Evolutionary conservation across 2,329 filamentous ascomycete species (phyloP).

Genomic region (Verticillium klebahnii): DNA sequence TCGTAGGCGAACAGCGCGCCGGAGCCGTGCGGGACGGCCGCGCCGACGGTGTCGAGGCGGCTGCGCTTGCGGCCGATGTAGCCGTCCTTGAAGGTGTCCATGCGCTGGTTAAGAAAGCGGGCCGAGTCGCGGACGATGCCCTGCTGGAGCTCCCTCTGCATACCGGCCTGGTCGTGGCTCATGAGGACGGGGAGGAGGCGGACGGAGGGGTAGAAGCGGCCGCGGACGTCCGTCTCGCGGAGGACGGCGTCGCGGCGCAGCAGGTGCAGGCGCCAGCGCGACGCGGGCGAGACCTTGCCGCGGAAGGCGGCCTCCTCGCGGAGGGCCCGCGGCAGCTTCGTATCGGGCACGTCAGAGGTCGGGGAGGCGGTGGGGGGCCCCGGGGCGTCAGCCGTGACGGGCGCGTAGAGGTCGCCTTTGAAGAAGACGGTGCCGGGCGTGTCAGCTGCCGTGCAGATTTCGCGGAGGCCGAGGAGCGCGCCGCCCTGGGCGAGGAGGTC

Average conservation of each 20-base stretch:
- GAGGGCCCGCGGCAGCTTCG: constrained; percentile 33
- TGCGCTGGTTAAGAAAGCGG: constrained; percentile 49
- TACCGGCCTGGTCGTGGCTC: constrained; percentile 11
- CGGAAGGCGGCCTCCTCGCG: constrained; percentile 36
- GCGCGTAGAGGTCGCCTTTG: constrained; percentile 34
- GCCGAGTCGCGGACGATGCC: constrained; percentile 39
- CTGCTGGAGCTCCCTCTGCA: constrained; percentile 31
- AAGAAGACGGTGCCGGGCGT: constrained; percentile 32
- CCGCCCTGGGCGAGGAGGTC: constrained; percentile 20
- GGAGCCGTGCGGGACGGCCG: constrained; percentile 30
- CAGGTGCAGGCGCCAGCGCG: constrained; percentile 32
- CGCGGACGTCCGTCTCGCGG: constrained; percentile 43
- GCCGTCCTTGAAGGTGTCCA: constrained; percentile 31
- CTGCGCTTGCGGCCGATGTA: constrained; percentile 37
- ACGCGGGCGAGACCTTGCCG: constrained; percentile 24
- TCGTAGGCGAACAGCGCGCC: constrained; percentile 18
- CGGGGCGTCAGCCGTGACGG: constrained; percentile 19
- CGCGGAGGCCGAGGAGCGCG: constrained; percentile 31
- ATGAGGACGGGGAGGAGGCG: constrained; percentile 44
- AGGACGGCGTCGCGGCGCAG: constrained; percentile 41
- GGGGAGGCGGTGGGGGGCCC: constrained; percentile 9
- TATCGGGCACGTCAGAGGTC: constrained; percentile 26
- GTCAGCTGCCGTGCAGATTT: constrained; percentile 32
- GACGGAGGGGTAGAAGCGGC: constrained; percentile 55
- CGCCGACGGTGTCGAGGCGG: constrained; percentile 37